phyloP scores from a whole-genome alignment of 108 stramenopile genomes.

The Epithemia pelagica region DNA sequence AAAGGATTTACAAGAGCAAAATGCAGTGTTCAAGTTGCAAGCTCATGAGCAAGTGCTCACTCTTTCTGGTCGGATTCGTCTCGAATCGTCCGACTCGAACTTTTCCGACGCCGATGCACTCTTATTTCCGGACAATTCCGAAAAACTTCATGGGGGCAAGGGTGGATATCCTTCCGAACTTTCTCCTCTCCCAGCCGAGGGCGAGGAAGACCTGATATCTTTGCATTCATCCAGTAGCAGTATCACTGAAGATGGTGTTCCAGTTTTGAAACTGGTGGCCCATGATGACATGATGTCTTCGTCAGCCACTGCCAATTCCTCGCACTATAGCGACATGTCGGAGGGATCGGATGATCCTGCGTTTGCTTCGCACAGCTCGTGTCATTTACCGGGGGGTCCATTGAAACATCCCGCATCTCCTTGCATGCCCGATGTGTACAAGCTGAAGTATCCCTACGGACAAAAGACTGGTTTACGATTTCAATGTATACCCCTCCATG shows the following conservation, averaged over 20 bases:
- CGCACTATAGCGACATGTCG: neutral
- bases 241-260: neutral
- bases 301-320: neutral
- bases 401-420: neutral
- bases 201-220: neutral
- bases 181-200: neutral
- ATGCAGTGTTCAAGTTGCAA: neutral
- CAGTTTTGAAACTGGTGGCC: neutral
- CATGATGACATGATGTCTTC: neutral
- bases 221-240: neutral
- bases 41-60: neutral
- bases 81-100: neutral
- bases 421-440: neutral
- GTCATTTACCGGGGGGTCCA: neutral
- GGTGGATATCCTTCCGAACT: neutral
- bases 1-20: neutral
- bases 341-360: neutral
- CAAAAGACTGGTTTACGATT: neutral
- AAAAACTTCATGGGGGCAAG: neutral
- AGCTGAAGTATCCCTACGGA: neutral
- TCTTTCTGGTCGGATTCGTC: neutral
- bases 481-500: neutral
- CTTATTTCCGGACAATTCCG: neutral
- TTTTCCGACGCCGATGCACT: conserved; percentile 8
- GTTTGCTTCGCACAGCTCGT: neutral